Evolutionary conservation across 2,329 filamentous ascomycete species (phyloP).

Genomic region (Penicillium verrucosum): DNA sequence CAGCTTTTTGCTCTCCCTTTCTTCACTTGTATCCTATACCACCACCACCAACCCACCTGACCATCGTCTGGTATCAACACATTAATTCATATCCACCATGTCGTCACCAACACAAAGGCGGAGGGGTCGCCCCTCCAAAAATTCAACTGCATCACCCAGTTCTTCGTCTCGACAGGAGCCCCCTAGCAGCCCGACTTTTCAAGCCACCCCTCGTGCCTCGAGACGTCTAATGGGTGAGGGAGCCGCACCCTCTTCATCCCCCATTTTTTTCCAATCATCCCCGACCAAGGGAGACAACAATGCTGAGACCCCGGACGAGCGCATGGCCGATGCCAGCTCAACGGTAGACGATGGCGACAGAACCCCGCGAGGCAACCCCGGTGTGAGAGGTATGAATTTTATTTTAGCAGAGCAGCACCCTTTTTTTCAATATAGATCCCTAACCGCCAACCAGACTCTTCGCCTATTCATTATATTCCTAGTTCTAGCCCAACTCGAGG

Average conservation of each 20-base stretch:
- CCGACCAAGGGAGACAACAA: slow-evolving; percentile 47
- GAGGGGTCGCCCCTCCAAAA: slow-evolving; percentile 41
- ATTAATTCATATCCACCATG: slow-evolving; percentile 32
- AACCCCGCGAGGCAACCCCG: slow-evolving; percentile 42
- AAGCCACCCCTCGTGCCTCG: slow-evolving; percentile 48
- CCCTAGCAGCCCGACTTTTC: slow-evolving; percentile 35
- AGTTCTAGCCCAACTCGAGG: slow-evolving; percentile 78
- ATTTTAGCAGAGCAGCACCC: neutral
- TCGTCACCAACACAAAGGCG: slow-evolving; percentile 44
- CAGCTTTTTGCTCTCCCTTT: slow-evolving; percentile 26
- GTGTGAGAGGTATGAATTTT: slow-evolving; percentile 39
- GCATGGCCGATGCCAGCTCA: slow-evolving; percentile 48
- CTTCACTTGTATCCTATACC: slow-evolving; percentile 14
- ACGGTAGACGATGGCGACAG: slow-evolving; percentile 45
- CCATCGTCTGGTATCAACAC: slow-evolving; percentile 14
- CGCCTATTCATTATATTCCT: slow-evolving; percentile 83
- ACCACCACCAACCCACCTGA: slow-evolving; percentile 16
- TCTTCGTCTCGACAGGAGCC: slow-evolving; percentile 32
- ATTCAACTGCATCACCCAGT: slow-evolving; percentile 40
- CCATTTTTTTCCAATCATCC: slow-evolving; percentile 71
- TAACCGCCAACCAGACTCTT: slow-evolving; percentile 65
- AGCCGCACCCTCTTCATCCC: slow-evolving; percentile 65
- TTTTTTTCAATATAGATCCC: neutral
- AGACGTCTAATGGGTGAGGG: slow-evolving; percentile 40
- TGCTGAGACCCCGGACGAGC: slow-evolving; percentile 39